Base-by-base conservation (phyloP, 2,329 filamentous ascomycete species). In the Epicoccum nigrum region DNA sequence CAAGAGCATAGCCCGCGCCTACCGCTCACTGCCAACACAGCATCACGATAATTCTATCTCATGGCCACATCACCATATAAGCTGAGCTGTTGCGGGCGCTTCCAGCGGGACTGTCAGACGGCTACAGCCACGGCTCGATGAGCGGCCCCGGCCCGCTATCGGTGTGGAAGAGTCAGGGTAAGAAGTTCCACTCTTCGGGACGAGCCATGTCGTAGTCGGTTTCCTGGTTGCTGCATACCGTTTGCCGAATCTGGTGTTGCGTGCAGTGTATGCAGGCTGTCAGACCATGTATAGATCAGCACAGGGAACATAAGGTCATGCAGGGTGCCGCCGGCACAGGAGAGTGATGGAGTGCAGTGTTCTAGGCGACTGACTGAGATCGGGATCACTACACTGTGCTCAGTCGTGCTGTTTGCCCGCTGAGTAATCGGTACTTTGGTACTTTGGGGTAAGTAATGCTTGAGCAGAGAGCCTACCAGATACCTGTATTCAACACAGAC, bases 131-230 rank as follows among this genome's bases (percentile, higher is more conserved):
- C 43, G 49, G 49, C 43, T 40, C 49, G 49, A 39, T 12, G 19
- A 58, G 43, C 58, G 55, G 59, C 50, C 49, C 34, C 60, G 60
- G 58, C 56, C 60, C 58, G 60, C 48, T 21, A 48, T 47, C 54
- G 59, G 58, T 55, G 38, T 38, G 30, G 32, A 33, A 32, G 25
- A 9, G n/a, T 37, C 28, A 33, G 50, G 51, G 21, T 31, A 35
- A 47, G 31, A 17, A n/a, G 11, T 15, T 9, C 17, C 28, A 31
- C 33, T 35, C 16, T 28, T 16, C 41, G 39, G 46, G 38, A 44
- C 33, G 35, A 31, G 35, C 45, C 42, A 45, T 25, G 16, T 33
- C 32, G 41, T 38, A 42, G 28, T 48, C 16, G 37, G 33, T 12
- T 34, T n/a, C 30, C 33, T 19, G 35, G 32, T 25, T 39, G 44